Conservation (phyloP, 805 yeast species). For the Cyberlindnera nakhonratchasimensis region DNA sequence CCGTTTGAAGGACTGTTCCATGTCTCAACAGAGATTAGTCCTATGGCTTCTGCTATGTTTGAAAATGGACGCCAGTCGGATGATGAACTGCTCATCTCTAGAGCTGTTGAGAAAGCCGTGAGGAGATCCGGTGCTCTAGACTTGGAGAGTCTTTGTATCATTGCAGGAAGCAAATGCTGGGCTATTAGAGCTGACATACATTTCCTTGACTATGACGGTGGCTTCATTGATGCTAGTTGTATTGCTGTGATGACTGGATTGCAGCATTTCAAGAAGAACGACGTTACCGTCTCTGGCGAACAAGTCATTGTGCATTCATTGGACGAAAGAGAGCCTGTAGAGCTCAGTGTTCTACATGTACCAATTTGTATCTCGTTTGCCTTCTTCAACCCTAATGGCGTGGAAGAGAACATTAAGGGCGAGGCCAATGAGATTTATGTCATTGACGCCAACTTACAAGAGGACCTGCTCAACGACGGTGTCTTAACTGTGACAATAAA, state of each 20-base stretch:
- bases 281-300: conserved; percentile 67
- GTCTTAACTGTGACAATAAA: conserved; percentile 81
- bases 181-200: conserved; percentile 85
- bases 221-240: conserved; percentile 85
- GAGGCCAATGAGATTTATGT: conserved; percentile 58
- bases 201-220: conserved; percentile 88
- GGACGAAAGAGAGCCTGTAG: conserved; percentile 82
- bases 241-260: conserved; percentile 86
- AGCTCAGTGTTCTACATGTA: conserved; percentile 78
- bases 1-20: conserved; percentile 91
- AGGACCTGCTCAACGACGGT: conserved; percentile 76
- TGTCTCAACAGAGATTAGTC: conserved; percentile 80
- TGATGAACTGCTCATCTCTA: conserved; percentile 73
- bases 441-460: conserved; percentile 73
- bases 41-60: conserved; percentile 86
- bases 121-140: conserved; percentile 89
- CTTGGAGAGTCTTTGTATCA: conserved; percentile 83
- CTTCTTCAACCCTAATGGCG: conserved; percentile 67
- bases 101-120: conserved; percentile 88
- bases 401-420: conserved; percentile 70
- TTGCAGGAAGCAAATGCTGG: conserved; percentile 93
- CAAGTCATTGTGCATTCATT: conserved; percentile 63
- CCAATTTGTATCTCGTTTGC: conserved; percentile 89
- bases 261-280: conserved; percentile 80
- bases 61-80: conserved; percentile 69